Percentiles rank a stretch among this genome's conserved stretches.
Conservation (phyloP, 2,329 filamentous ascomycete genomes). For the Torrubiella hemipterigena region DNA sequence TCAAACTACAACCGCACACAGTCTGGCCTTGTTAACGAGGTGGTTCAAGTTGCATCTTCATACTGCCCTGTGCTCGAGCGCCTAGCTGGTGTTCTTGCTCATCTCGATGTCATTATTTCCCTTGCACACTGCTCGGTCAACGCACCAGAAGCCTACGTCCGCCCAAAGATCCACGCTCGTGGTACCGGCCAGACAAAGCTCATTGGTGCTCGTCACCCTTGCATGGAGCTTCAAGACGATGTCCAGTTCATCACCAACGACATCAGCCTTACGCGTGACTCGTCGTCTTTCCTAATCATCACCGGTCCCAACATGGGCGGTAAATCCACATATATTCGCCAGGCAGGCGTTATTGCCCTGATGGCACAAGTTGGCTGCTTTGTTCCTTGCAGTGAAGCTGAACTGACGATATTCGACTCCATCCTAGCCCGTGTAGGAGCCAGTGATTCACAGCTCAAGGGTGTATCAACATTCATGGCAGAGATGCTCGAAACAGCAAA, state of each 20-base stretch:
- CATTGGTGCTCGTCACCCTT: conserved; percentile 90
- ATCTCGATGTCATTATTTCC: conserved; percentile 89
- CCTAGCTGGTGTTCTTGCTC: conserved; percentile 76
- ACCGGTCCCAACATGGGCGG: conserved; percentile 99
- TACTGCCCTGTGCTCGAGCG: conserved; percentile 90
- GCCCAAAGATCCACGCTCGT: conserved; percentile 80
- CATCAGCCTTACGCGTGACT: conserved; percentile 64
- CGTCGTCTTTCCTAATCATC: conserved; percentile 88
- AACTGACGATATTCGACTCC: conserved; percentile 91
- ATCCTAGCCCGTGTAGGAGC: conserved; percentile 94
- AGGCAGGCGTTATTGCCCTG: conserved; percentile 90
- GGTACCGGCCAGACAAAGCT: conserved; percentile 81
- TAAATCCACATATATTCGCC: conserved; percentile 96
- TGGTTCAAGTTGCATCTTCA: conserved; percentile 84
- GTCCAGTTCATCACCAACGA: conserved; percentile 98
- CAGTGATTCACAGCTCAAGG: conserved; percentile 92
- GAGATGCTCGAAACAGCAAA: conserved; percentile 99
- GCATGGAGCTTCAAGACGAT: conserved; percentile 97
- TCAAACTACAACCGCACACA: conserved; percentile 94
- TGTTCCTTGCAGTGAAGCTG: conserved; percentile 80
- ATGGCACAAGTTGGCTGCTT: conserved; percentile 98
- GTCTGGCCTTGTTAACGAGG: conserved; percentile 78
- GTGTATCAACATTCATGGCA: conserved; percentile 98
- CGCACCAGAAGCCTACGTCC: conserved; percentile 81
- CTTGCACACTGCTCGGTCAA: conserved; percentile 90